Evolutionary conservation across 345 rosid genomes (phyloP), one percentile per base, ranked within the genome.

Genomic region (Lepidium didymum): DNA sequence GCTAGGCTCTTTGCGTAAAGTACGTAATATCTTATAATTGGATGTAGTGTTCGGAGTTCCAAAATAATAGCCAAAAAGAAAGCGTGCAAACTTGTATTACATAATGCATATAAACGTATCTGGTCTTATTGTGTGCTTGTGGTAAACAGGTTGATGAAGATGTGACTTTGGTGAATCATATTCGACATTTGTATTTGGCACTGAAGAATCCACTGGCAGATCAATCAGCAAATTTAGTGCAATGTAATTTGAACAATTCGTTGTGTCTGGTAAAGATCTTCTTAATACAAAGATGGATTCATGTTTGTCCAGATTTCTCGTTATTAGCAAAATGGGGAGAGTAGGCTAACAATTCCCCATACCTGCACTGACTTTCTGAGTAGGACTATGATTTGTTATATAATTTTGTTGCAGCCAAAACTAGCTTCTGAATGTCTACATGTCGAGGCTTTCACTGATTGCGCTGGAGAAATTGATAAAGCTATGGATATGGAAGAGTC

Each of bases 1-100:
- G 79, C 90, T 92, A 71, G 98, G 96, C 69, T 89, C 96, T 53
- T 77, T 83, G 56, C 73, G 62, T 68, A 78, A 85, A 70, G 98
- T 92, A 85, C 83, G 96, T 53, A 67, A 5, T n/a, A 44, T 52
- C 57, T 23, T 52, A 6, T 53, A 36, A 15, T 2, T 59, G 11
- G n/a, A 44, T 41, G 35, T 35, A 42, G 12, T 69, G 45, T 56
- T 72, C 3, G 27, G 41, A 37, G 38, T 41, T 49, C 9, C 21
- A 56, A 65, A 10, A 13, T 18, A 4, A 42, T 44, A 44, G 62
- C 12, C 40, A 40, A 66, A 31, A 58, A 27, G 37, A 60, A 27
- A 3, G 14, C 37, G 15, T 40, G 6, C 15, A 0, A 13, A 36
- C 18, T 35, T 56, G 12, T 16, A 16, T 16, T 18, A 16, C 19